phyloP scores from a whole-genome alignment of 371 early-diverging fungal genomes.

The Fennellomyces sp. region DNA sequence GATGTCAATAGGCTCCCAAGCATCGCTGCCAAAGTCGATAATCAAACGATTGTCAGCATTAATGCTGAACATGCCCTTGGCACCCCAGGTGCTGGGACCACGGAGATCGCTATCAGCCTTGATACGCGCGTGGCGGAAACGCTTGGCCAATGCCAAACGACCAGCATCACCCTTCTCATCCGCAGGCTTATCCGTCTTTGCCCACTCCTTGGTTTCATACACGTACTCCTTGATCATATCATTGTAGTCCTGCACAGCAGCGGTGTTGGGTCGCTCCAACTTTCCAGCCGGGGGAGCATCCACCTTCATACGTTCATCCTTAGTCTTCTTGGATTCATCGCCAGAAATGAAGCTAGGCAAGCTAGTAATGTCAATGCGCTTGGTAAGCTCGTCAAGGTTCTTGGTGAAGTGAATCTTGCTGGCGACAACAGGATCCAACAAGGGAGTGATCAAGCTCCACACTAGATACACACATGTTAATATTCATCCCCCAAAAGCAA shows the following conservation, averaged over 20 bases:
- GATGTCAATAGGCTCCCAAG: constrained; percentile 23
- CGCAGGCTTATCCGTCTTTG: constrained; percentile 10
- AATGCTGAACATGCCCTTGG: constrained; percentile 20
- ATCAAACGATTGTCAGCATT: constrained; percentile 17
- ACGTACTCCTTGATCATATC: constrained; percentile 27
- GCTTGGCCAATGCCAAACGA: constrained; percentile 26
- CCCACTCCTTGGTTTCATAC: constrained; percentile 30
- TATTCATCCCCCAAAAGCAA: not conserved
- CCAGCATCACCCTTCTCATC: constrained; percentile 7
- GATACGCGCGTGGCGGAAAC: constrained; percentile 30
- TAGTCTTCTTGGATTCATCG: constrained; percentile 25
- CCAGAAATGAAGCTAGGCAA: constrained; percentile 38
- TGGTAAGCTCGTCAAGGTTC: constrained; percentile 57
- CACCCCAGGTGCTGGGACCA: constrained; percentile 37
- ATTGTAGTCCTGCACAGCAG: constrained; percentile 22
- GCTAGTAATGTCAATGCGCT: constrained; percentile 54
- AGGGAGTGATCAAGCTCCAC: constrained; percentile 79
- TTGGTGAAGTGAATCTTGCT: constrained; percentile 85
- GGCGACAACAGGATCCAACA: constrained; percentile 91
- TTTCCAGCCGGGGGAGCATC: constrained; percentile 18
- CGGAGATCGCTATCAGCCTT: constrained; percentile 39
- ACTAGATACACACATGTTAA: constrained; percentile 30
- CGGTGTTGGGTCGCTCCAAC: constrained; percentile 11
- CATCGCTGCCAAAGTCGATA: constrained; percentile 22
- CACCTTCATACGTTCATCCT: constrained; percentile 28